Evolutionary conservation across 1,284 basidiomycete species (phyloP).

Genomic region (Apiotrichum porosum): DNA sequence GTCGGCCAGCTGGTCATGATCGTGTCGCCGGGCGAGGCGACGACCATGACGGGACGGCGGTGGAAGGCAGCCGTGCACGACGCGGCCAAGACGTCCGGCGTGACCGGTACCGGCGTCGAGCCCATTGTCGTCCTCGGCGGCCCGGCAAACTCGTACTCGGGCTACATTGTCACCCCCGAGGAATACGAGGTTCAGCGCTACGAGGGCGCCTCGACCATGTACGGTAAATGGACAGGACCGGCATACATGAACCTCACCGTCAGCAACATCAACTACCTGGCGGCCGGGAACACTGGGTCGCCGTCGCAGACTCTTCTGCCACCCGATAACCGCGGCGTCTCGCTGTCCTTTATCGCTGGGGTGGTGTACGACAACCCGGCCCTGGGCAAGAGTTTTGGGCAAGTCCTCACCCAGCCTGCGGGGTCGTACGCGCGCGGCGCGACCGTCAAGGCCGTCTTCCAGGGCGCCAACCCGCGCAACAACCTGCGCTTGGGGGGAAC

Average conservation of each 20-base stretch:
- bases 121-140: slow-evolving; percentile 16
- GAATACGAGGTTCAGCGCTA: slow-evolving; percentile 17
- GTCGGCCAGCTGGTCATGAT: slow-evolving; percentile 17
- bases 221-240: slow-evolving; percentile 9
- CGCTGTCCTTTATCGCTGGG: not conserved
- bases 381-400: slow-evolving; percentile 3
- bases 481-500: slow-evolving; percentile 17
- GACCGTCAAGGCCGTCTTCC: slow-evolving; percentile 1
- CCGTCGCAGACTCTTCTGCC: not conserved
- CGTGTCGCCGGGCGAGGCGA: slow-evolving; percentile 10
- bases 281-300: not conserved
- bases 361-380: slow-evolving; percentile 13
- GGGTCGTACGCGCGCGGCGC: not conserved
- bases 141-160: slow-evolving; percentile 13
- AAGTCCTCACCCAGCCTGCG: slow-evolving; percentile 3
- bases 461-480: slow-evolving; percentile 16
- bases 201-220: slow-evolving; percentile 17
- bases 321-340: slow-evolving; percentile 6
- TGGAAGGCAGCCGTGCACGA: slow-evolving; percentile 9
- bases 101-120: not conserved
- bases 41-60: slow-evolving; percentile 11
- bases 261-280: slow-evolving; percentile 3
- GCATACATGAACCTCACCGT: slow-evolving; percentile 15
- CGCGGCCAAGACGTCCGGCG: not conserved
- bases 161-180: slow-evolving; percentile 11